Base-by-base conservation (phyloP, 495 filamentous ascomycete species). In the Ramalina peruviana region DNA sequence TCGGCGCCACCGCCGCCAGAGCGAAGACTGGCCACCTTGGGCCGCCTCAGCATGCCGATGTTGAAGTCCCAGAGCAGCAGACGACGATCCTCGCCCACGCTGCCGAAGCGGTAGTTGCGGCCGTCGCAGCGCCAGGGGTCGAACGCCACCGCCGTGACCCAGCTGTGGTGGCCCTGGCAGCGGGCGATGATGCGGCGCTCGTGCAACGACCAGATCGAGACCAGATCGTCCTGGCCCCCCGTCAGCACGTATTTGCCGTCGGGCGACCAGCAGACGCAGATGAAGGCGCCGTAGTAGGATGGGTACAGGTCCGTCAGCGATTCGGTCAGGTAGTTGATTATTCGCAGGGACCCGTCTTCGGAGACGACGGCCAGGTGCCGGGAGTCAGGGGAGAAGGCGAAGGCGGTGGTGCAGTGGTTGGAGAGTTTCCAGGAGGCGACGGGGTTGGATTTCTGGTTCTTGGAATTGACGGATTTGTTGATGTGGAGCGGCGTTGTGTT, bases 101-200 rank as follows among this genome's bases (percentile, higher is more conserved):
- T 93, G 25, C 93, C 92, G 55, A 98, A 93, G 3, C 92, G 76
- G 59, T 98, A 98, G 53, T 87, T 96, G 53, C 82, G 75, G 55
- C 90, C 87, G 60, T 97, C 92, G 63, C 92, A 97, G 45, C 88
- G 76, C 92, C 92, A 97, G 0, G 86, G 86, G 62, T 98, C 92
- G 58, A 97, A 98, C 3, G 85, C 84, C 13, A 97, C 87, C 21
- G 82, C 78, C 2, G 86, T 88, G 1, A 98, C 89, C 90, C 89
- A 98, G 36, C 85, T 93, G 52, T 90, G 82, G 65, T 98, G 92
- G 7, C 92, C 85, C 57, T 92, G 87, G 62, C 92, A 95, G 38
- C 93, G 77, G 21, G 92, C 92, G 46, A 98, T 79, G 55, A 98
- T 86, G 40, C 78, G 72, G 26, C 77, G 76, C 60, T 97, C 92